Conservation (phyloP, 2,329 filamentous ascomycete genomes). For the Cucurbitaria berberidis region DNA sequence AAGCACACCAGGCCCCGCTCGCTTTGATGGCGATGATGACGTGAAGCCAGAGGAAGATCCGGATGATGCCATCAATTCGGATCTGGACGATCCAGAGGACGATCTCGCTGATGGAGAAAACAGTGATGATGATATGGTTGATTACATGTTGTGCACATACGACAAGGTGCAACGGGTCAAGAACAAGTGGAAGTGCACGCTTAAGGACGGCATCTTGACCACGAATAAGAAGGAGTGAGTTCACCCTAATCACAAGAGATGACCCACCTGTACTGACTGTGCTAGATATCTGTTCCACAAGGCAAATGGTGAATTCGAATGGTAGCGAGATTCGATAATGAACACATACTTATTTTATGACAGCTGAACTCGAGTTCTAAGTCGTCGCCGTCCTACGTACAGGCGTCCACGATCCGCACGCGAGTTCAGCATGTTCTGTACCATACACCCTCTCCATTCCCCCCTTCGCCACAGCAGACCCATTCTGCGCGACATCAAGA, state of each 20-base stretch:
- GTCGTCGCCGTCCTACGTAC: constrained; percentile 13
- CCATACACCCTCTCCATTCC: neutral
- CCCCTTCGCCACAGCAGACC: neutral
- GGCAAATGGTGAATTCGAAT: constrained; percentile 95
- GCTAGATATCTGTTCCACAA: constrained; percentile 92
- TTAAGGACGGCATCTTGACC: constrained; percentile 94
- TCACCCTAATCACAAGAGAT: neutral
- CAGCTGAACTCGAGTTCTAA: constrained; percentile 34
- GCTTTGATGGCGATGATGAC: constrained; percentile 64
- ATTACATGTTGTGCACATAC: constrained; percentile 98
- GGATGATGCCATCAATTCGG: constrained; percentile 97
- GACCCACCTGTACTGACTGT: constrained; percentile 7
- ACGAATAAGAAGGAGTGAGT: constrained; percentile 87
- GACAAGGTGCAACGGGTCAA: constrained; percentile 99
- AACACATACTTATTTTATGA: constrained; percentile 21
- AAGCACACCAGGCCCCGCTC: constrained; percentile 43
- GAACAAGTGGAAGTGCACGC: constrained; percentile 96
- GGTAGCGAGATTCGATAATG: constrained; percentile 63
- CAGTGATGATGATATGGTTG: constrained; percentile 80
- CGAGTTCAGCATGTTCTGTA: constrained; percentile 7
- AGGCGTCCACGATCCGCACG: constrained; percentile 11
- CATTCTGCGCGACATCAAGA: neutral
- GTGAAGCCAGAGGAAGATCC: constrained; percentile 65
- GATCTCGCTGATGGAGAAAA: constrained; percentile 81
- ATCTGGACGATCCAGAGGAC: constrained; percentile 94